A percentile compares a stretch with the other conserved stretches of the same genome.
Conservation (phyloP, 441 rosid species). For the Pelargonium cotyledonis region DNA sequence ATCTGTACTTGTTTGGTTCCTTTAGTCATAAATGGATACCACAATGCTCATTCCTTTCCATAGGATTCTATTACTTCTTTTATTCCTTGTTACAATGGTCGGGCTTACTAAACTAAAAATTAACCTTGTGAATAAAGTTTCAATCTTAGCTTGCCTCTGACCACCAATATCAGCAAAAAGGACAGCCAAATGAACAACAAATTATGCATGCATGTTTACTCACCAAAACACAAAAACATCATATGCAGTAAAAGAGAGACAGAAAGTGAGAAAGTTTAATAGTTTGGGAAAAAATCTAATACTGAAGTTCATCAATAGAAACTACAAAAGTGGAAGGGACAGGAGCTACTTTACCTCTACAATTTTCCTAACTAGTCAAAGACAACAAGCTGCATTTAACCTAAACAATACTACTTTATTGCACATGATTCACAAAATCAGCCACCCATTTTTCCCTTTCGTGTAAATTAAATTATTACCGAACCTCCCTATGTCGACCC, state of each 20-base stretch:
- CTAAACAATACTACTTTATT: constrained; percentile 30
- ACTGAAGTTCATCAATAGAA: constrained; percentile 16
- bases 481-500: constrained; percentile 7
- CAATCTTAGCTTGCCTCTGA: too few relatives aligned
- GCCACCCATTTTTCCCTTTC: constrained; percentile 9
- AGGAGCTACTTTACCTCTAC: constrained; percentile 29
- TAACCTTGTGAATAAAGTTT: too few relatives aligned
- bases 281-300: constrained; percentile 9
- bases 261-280: neutral
- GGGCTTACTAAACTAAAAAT: too few relatives aligned
- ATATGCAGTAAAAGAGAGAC: neutral
- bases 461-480: constrained; percentile 18
- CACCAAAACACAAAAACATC: neutral
- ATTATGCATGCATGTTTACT: too few relatives aligned
- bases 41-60: too few relatives aligned
- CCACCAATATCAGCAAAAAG: too few relatives aligned
- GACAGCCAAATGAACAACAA: too few relatives aligned
- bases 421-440: constrained; percentile 25
- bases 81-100: too few relatives aligned
- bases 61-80: too few relatives aligned
- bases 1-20: too few relatives aligned
- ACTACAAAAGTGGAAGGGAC: constrained; percentile 15
- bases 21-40: too few relatives aligned
- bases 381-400: constrained; percentile 13
- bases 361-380: constrained; percentile 17